phyloP scores from a whole-genome alignment of 345 rosid species.

The Corymbia maculata region DNA sequence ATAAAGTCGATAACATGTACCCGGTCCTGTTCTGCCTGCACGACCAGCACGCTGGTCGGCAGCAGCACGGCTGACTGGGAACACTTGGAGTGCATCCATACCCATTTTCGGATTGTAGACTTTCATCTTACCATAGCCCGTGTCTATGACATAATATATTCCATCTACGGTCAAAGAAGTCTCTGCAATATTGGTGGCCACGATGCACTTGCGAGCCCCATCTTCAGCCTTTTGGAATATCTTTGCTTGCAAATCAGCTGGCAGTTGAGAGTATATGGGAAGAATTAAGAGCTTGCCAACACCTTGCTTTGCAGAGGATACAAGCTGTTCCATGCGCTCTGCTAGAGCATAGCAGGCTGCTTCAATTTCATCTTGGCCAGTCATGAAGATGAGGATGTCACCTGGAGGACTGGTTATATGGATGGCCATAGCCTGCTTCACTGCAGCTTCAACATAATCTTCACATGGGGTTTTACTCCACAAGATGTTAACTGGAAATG shows the following conservation, averaged over 20 bases:
- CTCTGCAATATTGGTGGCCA: slow-evolving; percentile 97
- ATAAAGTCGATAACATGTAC: slow-evolving; percentile 89
- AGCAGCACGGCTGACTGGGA: slow-evolving; percentile 95
- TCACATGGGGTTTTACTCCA: slow-evolving; percentile 90
- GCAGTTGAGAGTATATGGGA: slow-evolving; percentile 95
- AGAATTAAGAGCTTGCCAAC: slow-evolving; percentile 77
- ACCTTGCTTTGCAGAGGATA: slow-evolving; percentile 56
- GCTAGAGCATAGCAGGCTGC: slow-evolving; percentile 86
- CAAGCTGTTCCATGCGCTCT: slow-evolving; percentile 86
- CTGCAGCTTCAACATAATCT: slow-evolving; percentile 96
- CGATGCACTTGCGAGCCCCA: slow-evolving; percentile 97
- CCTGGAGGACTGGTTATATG: slow-evolving; percentile 89
- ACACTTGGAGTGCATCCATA: slow-evolving; percentile 98
- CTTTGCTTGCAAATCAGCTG: slow-evolving; percentile 97
- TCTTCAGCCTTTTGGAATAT: slow-evolving; percentile 92
- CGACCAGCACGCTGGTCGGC: slow-evolving; percentile 98
- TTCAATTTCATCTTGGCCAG: slow-evolving; percentile 97
- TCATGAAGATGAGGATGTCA: slow-evolving; percentile 97
- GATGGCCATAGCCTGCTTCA: slow-evolving; percentile 96
- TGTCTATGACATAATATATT: slow-evolving; percentile 82
- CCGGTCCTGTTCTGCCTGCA: slow-evolving; percentile 99
- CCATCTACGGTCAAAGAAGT: slow-evolving; percentile 98
- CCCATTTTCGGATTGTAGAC: slow-evolving; percentile 99
- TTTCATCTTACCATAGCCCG: slow-evolving; percentile 97
- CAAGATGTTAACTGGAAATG: slow-evolving; percentile 79